These are phyloP conservation scores for Caloboletus inedulis DNA, from an alignment of 1,284 basidiomycete species.

Conservation along the genomic window DNA sequence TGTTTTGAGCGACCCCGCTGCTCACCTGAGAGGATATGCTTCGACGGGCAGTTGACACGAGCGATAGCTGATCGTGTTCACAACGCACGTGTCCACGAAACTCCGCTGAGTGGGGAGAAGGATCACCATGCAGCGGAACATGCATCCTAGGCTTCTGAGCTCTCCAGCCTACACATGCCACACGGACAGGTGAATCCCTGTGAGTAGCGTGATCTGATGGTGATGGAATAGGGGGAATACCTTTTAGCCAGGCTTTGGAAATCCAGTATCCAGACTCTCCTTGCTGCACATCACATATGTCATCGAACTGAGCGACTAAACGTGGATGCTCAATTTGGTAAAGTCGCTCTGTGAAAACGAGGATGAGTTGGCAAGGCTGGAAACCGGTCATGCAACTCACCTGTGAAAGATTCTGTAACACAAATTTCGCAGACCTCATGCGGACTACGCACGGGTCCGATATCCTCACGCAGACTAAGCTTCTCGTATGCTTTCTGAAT, in stretches of 20 bases:
- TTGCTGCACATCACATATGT: conserved; percentile 42
- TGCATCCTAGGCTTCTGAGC: conserved; percentile 73
- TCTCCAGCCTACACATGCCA: conserved; percentile 59
- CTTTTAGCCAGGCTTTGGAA: conserved; percentile 75
- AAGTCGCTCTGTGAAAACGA: conserved; percentile 49
- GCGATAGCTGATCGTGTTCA: conserved; percentile 60
- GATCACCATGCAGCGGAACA: conserved; percentile 49
- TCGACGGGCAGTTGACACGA: conserved; percentile 51
- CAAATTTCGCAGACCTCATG: conserved; percentile 62
- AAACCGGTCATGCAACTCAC: conserved; percentile 35
- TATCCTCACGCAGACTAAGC: conserved; percentile 43
- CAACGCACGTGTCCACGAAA: conserved; percentile 62
- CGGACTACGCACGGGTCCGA: conserved; percentile 46
- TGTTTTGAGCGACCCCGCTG: conserved; percentile 7
- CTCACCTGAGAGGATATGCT: conserved; percentile 59
- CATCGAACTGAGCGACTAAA: conserved; percentile 55
- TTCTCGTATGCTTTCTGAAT: conserved; percentile 47
- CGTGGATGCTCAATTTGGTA: conserved; percentile 66
- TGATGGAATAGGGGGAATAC: conserved; percentile 36
- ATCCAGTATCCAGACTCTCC: conserved; percentile 62
- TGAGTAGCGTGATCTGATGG: conserved; percentile 14
- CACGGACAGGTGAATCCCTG: conserved; percentile 5
- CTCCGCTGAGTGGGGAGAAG: conserved; percentile 56
- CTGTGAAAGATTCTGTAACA: conserved; percentile 54
- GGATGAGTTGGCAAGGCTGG: conserved; percentile 1